phyloP scores from a whole-genome alignment of 345 rosid genomes.

The Euclidium syriacum region DNA sequence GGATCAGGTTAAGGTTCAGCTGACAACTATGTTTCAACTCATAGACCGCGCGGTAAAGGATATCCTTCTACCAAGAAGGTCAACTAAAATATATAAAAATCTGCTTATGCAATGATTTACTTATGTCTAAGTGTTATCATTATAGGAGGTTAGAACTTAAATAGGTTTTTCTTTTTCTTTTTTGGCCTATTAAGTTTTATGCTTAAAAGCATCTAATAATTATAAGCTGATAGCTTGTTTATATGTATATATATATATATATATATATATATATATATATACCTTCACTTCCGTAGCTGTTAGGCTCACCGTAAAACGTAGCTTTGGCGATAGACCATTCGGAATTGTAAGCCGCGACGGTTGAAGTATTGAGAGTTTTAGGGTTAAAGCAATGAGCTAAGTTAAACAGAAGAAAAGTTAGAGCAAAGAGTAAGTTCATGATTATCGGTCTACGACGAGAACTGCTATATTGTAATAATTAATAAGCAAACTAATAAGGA shows the following conservation, averaged over 20 bases:
- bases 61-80: too few species aligned
- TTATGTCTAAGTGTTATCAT: too few species aligned
- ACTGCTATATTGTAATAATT: neutral
- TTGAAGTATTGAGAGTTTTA: conserved; percentile 31
- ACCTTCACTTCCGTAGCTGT: conserved; percentile 52
- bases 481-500: neutral
- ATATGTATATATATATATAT: neutral
- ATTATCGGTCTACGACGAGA: neutral
- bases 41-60: too few species aligned
- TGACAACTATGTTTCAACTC: too few species aligned
- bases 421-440: conserved; percentile 12
- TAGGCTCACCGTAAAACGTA: conserved; percentile 54
- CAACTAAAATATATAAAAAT: too few species aligned
- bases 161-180: too few species aligned
- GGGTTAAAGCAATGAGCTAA: conserved; percentile 35
- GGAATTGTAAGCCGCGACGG: neutral
- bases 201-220: too few species aligned
- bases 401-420: conserved; percentile 15
- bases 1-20: too few species aligned
- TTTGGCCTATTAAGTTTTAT: too few species aligned
- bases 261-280: neutral
- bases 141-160: too few species aligned
- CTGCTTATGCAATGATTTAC: too few species aligned
- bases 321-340: conserved; percentile 47
- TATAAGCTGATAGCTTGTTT: neutral